A percentile compares a stretch with the other conserved stretches of the same genome.
These are phyloP conservation scores for Penicillium sp. DNA, from an alignment of 2,329 filamentous ascomycete species.

Conservation along the genomic window DNA sequence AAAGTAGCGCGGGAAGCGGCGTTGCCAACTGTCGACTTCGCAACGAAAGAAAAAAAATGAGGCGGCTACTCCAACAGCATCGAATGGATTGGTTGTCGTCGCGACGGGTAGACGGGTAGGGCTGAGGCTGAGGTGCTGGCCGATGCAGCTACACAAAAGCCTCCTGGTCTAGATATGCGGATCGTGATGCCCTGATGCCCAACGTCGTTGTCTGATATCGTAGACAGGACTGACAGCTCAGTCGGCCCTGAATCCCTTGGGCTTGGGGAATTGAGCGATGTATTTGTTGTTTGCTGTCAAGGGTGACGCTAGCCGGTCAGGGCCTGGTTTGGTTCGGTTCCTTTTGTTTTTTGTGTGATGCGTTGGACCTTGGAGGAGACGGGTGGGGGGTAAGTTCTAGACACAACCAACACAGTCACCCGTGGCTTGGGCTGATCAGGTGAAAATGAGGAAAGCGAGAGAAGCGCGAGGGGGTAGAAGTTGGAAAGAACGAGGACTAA, in stretches of 20 bases:
- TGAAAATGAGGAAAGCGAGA: conserved; percentile 2
- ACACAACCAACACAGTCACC: conserved; percentile 2
- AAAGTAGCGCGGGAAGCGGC: conserved; percentile 17
- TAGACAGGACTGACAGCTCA: conserved; percentile 4
- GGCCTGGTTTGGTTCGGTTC: background rate
- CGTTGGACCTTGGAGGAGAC: background rate
- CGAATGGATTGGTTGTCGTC: conserved; percentile 27
- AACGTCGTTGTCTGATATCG: conserved; percentile 16
- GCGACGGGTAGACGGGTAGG: conserved; percentile 24
- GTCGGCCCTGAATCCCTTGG: background rate
- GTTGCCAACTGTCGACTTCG: conserved; percentile 25
- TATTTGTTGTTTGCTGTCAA: conserved; percentile 2
- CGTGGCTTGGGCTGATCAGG: conserved; percentile 4
- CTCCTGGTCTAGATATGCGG: conserved; percentile 22
- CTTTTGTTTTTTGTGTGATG: background rate
- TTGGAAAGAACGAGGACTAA: conserved; percentile 14
- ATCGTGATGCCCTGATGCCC: conserved; percentile 26
- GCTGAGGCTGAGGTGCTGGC: conserved; percentile 21
- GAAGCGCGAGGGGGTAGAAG: background rate
- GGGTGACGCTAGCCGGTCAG: background rate
- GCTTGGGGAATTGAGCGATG: background rate
- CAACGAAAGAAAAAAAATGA: conserved; percentile 16
- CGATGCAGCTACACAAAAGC: conserved; percentile 10
- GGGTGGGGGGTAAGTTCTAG: conserved; percentile 2
- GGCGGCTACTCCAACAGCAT: conserved; percentile 31